Percentiles rank a stretch among this genome's conserved stretches.
Evolutionary conservation across 768 basidiomycete species (phyloP).

Genomic region (Asterophora lycoperdoides): DNA sequence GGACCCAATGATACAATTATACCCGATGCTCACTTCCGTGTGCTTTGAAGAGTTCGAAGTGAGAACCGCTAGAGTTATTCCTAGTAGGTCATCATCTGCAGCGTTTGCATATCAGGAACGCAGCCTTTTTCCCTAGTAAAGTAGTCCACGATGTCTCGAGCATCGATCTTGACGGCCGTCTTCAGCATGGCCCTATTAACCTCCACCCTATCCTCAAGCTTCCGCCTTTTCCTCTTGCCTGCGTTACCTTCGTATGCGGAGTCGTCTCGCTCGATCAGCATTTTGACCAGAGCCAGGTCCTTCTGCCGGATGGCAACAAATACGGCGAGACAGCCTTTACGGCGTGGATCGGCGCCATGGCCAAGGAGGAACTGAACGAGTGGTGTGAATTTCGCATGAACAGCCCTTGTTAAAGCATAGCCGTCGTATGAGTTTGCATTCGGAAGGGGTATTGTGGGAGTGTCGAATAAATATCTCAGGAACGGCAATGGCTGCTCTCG

Average conservation of each 20-base stretch:
- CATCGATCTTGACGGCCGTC: slow-evolving; percentile 58
- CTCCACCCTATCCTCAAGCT: slow-evolving; percentile 54
- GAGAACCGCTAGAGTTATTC: not conserved
- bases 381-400: slow-evolving; percentile 56
- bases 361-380: slow-evolving; percentile 69
- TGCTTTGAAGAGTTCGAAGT: too few species aligned
- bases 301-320: slow-evolving; percentile 70
- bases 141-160: slow-evolving; percentile 69
- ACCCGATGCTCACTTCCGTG: too few species aligned
- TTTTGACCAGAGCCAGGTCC: slow-evolving; percentile 62
- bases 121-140: slow-evolving; percentile 66
- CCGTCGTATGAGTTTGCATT: slow-evolving; percentile 69
- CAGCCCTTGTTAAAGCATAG: slow-evolving; percentile 79
- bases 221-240: slow-evolving; percentile 41
- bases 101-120: slow-evolving; percentile 68
- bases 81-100: slow-evolving; percentile 25
- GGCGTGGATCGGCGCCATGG: slow-evolving; percentile 65
- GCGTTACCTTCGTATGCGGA: slow-evolving; percentile 14
- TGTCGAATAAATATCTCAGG: slow-evolving; percentile 51
- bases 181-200: slow-evolving; percentile 58
- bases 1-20: not conserved
- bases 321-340: slow-evolving; percentile 62
- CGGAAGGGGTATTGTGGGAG: slow-evolving; percentile 36
- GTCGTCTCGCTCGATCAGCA: slow-evolving; percentile 65
- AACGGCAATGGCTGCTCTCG: slow-evolving; percentile 59